phyloP scores from a whole-genome alignment of 768 basidiomycete genomes.

The Coprinopsis marcescibilis region DNA sequence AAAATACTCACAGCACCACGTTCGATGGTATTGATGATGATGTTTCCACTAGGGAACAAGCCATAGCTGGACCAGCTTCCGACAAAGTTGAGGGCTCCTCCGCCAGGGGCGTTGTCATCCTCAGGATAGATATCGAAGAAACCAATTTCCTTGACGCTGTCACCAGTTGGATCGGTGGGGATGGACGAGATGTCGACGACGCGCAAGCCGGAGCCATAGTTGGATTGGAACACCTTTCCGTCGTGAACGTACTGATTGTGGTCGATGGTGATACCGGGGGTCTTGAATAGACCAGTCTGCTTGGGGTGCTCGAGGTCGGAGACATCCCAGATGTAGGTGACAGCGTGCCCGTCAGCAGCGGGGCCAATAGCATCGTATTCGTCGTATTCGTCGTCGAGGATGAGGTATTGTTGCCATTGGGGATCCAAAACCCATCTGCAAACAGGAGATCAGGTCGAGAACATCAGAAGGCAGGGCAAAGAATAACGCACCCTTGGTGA shows the following conservation, averaged over 20 bases:
- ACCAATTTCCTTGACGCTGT: constrained; percentile 19
- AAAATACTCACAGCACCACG: too few relatives aligned
- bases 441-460: too few relatives aligned
- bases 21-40: neutral
- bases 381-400: constrained; percentile 26
- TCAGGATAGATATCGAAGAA: constrained; percentile 22
- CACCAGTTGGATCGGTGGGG: constrained; percentile 23
- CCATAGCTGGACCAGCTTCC: neutral
- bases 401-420: constrained; percentile 24
- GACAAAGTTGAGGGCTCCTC: neutral
- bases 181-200: constrained; percentile 24
- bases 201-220: constrained; percentile 24
- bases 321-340: constrained; percentile 29
- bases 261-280: constrained; percentile 21
- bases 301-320: constrained; percentile 20
- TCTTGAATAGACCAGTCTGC: constrained; percentile 24
- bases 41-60: neutral
- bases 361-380: constrained; percentile 15
- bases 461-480: constrained; percentile 19
- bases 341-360: constrained; percentile 19
- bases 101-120: constrained; percentile 9
- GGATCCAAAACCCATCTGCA: too few relatives aligned
- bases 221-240: constrained; percentile 23
- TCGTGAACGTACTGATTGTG: constrained; percentile 15
- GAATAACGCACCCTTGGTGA: constrained; percentile 29